Evolutionary conservation across 345 rosid genomes (phyloP).

Genomic region (Hirschfeldia incana): DNA sequence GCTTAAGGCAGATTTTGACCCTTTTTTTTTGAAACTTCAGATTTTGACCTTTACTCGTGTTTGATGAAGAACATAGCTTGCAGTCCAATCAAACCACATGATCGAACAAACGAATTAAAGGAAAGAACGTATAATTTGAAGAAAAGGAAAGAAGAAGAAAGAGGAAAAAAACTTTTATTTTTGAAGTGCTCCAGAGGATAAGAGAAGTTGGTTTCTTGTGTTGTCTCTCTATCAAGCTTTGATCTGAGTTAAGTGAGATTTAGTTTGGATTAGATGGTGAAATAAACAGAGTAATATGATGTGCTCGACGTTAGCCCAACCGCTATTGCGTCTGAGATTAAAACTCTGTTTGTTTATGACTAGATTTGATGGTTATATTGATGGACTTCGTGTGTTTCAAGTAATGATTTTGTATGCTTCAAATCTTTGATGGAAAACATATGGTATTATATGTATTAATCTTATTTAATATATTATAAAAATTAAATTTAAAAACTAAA

Average conservation of each 20-base stretch:
- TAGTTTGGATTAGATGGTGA: constrained; percentile 58
- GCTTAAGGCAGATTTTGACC: constrained; percentile 85
- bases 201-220: background rate
- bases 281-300: constrained; percentile 90
- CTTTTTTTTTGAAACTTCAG: constrained; percentile 37
- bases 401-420: too few species aligned
- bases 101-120: background rate
- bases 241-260: constrained; percentile 1
- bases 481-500: too few species aligned
- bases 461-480: too few species aligned
- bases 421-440: too few species aligned
- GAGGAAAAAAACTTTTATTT: background rate
- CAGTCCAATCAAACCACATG: constrained; percentile 46
- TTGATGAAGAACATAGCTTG: constrained; percentile 64
- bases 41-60: constrained; percentile 79
- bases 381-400: too few species aligned
- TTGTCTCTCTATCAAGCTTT: background rate
- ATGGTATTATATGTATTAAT: too few species aligned
- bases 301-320: constrained; percentile 88
- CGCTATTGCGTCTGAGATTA: constrained; percentile 89
- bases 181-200: background rate
- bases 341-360: constrained; percentile 30
- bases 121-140: background rate
- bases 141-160: background rate
- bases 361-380: too few species aligned